Percentiles rank a stretch among this genome's conserved stretches.
phyloP scores from a whole-genome alignment of 441 rosid genomes.

The Viola pubescens region DNA sequence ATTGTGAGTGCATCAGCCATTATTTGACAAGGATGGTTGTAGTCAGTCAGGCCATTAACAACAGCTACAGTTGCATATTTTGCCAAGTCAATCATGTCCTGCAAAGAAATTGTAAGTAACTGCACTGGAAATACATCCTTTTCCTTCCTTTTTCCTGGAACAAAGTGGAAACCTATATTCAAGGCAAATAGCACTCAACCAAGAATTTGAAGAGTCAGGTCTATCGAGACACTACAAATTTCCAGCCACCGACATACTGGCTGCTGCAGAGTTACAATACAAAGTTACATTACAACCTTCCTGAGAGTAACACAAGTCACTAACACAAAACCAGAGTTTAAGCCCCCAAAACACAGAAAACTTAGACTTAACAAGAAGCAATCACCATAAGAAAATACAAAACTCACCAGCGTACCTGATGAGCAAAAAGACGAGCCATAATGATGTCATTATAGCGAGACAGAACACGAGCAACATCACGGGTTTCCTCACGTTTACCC shows the following conservation, averaged over 20 bases:
- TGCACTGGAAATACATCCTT: too few species aligned
- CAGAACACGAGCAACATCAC: constrained; percentile 94
- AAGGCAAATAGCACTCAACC: neutral
- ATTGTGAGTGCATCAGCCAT: constrained; percentile 99
- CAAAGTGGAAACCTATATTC: constrained; percentile 2
- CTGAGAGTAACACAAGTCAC: too few species aligned
- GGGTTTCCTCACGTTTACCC: constrained; percentile 95
- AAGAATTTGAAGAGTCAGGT: neutral
- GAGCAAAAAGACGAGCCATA: constrained; percentile 97
- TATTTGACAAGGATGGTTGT: constrained; percentile 96
- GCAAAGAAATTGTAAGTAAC: constrained; percentile 13
- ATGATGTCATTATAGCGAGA: constrained; percentile 83
- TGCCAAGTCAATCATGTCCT: constrained; percentile 93
- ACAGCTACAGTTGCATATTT: constrained; percentile 77
- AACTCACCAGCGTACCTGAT: constrained; percentile 93
- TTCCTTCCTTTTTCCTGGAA: too few species aligned
- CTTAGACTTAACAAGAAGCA: too few species aligned
- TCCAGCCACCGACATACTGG: neutral
- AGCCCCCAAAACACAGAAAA: too few species aligned
- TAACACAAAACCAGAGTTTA: too few species aligned
- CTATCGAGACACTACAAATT: neutral
- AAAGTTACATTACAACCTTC: too few species aligned
- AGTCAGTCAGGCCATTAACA: constrained; percentile 85
- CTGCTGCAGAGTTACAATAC: too few species aligned
- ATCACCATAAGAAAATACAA: neutral